Base-by-base conservation (phyloP, 192 early-diverging fungal genomes). In the Linnemannia zychae region DNA sequence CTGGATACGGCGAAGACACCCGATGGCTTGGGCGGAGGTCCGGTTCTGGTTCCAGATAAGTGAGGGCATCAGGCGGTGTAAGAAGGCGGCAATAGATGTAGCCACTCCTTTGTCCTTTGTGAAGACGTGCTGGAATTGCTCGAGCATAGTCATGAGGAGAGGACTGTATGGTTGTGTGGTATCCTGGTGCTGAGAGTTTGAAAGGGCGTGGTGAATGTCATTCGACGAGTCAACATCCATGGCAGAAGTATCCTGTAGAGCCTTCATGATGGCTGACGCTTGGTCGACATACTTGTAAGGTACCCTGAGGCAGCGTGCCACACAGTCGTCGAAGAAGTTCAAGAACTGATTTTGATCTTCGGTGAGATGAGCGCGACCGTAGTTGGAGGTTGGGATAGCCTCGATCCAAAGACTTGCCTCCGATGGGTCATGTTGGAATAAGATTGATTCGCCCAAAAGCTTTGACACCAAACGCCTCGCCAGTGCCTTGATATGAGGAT, bases 261-360 rank as follows among this genome's bases (percentile, higher is more conserved):
- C 75, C 15, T 89, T 90, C 7, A 91, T 72, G 67, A 94, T 70
- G 20, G 83, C 66, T 13, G 69, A 75, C 17, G 91, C 77, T 38
- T 90, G 84, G 78, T 95, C 94, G 38, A 94, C 91, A 72, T 92
- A 89, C 65, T 90, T 88, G 78, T 93, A 93, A 57, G 93, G 92
- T 20, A 87, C 82, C 38, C 91, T 89, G 7, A 90, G 77, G 67
- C 91, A 94, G 18, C 90, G 87, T 71, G 78, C 87, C 50, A 95
- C 88, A 71, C 93, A 92, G 73, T 91, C 90, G 73, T 95, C 93
- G 22, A 96, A 75, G 80, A 92, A 96, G n/a, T 89, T 70, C 33
- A 96, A 74, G 11, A 94, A 81, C 2, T 71, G 33, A 47, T 52
- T 70, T 49, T 88, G 90, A 11, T 88, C 76, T 47, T 65, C 71